Base-by-base conservation (phyloP, 148 eudicot species). In the Bassia scoparia region DNA sequence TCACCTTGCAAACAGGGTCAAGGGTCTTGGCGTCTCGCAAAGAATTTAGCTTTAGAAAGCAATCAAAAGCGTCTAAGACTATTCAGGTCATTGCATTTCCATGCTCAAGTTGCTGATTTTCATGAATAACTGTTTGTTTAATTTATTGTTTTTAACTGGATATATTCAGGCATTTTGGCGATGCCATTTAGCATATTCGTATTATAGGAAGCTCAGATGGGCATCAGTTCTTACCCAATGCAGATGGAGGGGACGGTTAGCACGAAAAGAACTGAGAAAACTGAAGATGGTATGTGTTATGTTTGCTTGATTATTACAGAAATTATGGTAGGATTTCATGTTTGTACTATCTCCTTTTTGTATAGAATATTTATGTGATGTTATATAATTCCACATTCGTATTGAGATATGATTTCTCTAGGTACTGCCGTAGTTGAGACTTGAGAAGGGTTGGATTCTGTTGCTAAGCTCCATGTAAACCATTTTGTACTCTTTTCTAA, bases 201-300 rank as follows among this genome's bases (percentile, higher is more conserved):
- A 86, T 78, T 86, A 81, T 82, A 91, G 81, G 84, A 95, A 84
- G 84, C 88, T 95, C 73, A 87, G 75, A 79, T 64, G 78, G 76
- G 88, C 89, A 69, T 78, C 93, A 20, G 61, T 94, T 75, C 72
- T 83, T 48, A 75, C 89, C 35, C 96, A 91, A 83, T 88, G 97
- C 79, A 82, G 95, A 83, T 91, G 93, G 96, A 88, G 93, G 77
- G 93, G 87, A 56, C 81, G 87, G 62, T 61, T 88, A 69, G 93
- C 89, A 67, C 87, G 87, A 70, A 84, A 56, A 81, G 97, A 94
- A 84, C 85, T 94, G 80, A 80, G 79, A 53, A 86, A 83, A 77
- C 81, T 88, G 49, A 91, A 88, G 83, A 91, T 89, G 97, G 98
- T 94, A 72, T 48, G 89, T 67, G n/a, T 29, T 33, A 13, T 54